Evolutionary conservation across 768 basidiomycete species (phyloP).

Genomic region (Paxillus ammoniavirescens): DNA sequence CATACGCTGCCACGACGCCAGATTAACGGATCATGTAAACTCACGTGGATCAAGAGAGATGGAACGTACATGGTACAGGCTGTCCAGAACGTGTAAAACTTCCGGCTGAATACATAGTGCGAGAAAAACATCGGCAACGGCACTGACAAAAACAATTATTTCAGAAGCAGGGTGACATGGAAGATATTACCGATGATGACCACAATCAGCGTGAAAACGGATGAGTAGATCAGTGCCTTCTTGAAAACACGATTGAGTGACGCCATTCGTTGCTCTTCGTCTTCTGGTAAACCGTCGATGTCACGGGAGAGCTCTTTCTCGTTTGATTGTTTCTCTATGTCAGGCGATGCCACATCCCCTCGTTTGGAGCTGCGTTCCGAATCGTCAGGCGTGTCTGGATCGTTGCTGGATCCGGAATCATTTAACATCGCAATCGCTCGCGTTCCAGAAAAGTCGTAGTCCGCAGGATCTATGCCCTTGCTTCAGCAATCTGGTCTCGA

Average conservation of each 20-base stretch:
- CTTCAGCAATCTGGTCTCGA: neutral
- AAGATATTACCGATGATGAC: constrained; percentile 30
- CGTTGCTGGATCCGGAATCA: neutral
- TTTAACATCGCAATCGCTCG: constrained; percentile 34
- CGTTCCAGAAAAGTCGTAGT: constrained; percentile 40
- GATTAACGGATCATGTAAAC: constrained; percentile 2
- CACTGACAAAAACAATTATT: constrained; percentile 18
- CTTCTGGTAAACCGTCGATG: neutral
- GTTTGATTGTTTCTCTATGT: constrained; percentile 17
- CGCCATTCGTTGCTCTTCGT: constrained; percentile 8
- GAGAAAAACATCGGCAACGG: constrained; percentile 42
- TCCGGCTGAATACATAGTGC: constrained; percentile 34
- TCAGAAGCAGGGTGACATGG: neutral
- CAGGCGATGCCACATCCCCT: neutral
- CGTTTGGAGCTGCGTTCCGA: neutral
- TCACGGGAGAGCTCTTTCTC: neutral
- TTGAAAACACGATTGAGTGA: constrained; percentile 30
- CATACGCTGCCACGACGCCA: constrained; percentile 25
- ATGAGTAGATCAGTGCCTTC: constrained; percentile 34
- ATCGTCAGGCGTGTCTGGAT: neutral
- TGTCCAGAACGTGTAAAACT: constrained; percentile 39
- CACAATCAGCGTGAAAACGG: constrained; percentile 32
- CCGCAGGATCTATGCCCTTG: constrained; percentile 26
- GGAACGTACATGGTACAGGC: constrained; percentile 35
- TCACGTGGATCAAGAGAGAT: neutral